Percentiles rank a stretch among this genome's conserved stretches.
phyloP scores from a whole-genome alignment of 371 early-diverging fungal species.

The Actinomucor elegans region DNA sequence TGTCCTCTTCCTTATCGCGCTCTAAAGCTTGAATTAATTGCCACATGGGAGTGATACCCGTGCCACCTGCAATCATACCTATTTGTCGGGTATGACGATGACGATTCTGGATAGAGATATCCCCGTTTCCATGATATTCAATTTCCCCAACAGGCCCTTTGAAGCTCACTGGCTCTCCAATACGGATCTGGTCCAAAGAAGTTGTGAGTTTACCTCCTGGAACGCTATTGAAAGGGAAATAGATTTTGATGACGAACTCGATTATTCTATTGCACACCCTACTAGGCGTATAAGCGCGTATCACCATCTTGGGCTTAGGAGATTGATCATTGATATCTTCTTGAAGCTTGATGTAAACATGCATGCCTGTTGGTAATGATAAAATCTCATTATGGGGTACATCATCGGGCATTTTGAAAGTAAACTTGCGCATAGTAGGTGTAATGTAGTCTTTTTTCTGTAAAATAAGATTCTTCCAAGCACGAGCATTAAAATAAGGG shows the following conservation, averaged over 20 bases:
- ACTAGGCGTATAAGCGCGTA: conserved; percentile 66
- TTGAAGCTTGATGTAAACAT: conserved; percentile 33
- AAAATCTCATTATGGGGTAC: conserved; percentile 33
- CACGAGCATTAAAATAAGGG: conserved; percentile 37
- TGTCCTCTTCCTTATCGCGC: conserved; percentile 58
- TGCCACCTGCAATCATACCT: conserved; percentile 84
- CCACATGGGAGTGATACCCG: conserved; percentile 91
- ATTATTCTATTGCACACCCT: conserved; percentile 40
- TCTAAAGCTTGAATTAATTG: conserved; percentile 68
- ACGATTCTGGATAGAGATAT: not conserved
- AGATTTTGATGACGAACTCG: conserved; percentile 87
- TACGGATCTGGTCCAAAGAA: conserved; percentile 44
- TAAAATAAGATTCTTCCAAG: conserved; percentile 39
- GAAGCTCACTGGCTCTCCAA: conserved; percentile 81
- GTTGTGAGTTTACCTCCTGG: conserved; percentile 60
- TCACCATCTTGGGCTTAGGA: conserved; percentile 33
- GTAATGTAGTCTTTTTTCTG: conserved; percentile 34
- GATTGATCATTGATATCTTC: conserved; percentile 17
- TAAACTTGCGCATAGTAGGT: conserved; percentile 43
- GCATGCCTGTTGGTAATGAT: conserved; percentile 43
- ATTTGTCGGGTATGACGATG: conserved; percentile 44
- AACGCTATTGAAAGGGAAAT: conserved; percentile 30
- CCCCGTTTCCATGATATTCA: conserved; percentile 56
- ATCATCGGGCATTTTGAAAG: conserved; percentile 35
- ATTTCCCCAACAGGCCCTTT: conserved; percentile 84